Evolutionary conservation across 345 rosid species (phyloP).

Genomic region (Erysimum cheiranthoides): DNA sequence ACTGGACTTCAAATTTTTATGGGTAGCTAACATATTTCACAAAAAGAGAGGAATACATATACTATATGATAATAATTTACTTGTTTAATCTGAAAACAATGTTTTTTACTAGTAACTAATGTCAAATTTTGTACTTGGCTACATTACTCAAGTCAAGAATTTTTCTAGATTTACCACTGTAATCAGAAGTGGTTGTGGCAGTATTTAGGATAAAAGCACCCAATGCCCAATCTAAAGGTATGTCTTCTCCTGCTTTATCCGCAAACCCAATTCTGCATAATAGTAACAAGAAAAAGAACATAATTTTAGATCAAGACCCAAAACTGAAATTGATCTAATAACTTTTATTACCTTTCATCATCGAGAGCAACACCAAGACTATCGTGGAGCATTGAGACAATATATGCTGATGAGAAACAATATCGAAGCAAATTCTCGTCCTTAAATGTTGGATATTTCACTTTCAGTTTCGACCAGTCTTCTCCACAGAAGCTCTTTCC

Average conservation of each 20-base stretch:
- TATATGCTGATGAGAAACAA: conserved; percentile 94
- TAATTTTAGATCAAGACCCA: neutral
- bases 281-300: neutral
- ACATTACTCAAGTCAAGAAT: conserved; percentile 31
- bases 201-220: conserved; percentile 88
- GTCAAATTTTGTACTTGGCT: conserved; percentile 9
- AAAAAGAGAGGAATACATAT: too few species aligned
- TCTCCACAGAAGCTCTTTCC: conserved; percentile 80
- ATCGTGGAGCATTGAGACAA: conserved; percentile 88
- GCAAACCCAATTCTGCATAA: conserved; percentile 64
- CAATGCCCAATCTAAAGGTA: conserved; percentile 89
- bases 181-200: conserved; percentile 33
- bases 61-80: conserved; percentile 24
- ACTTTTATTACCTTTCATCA: conserved; percentile 57
- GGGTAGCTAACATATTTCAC: neutral
- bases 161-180: conserved; percentile 43
- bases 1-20: neutral
- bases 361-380: conserved; percentile 73
- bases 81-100: conserved; percentile 4
- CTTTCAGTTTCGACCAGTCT: conserved; percentile 77
- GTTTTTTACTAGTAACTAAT: neutral
- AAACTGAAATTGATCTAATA: neutral
- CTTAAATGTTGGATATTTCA: conserved; percentile 56
- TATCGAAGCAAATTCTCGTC: conserved; percentile 70
- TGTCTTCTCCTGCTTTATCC: conserved; percentile 61